Evolutionary conservation across 805 yeast genomes (phyloP), one percentile per base, ranked within the genome.

Genomic region (Wickerhamiella occidentalis): DNA sequence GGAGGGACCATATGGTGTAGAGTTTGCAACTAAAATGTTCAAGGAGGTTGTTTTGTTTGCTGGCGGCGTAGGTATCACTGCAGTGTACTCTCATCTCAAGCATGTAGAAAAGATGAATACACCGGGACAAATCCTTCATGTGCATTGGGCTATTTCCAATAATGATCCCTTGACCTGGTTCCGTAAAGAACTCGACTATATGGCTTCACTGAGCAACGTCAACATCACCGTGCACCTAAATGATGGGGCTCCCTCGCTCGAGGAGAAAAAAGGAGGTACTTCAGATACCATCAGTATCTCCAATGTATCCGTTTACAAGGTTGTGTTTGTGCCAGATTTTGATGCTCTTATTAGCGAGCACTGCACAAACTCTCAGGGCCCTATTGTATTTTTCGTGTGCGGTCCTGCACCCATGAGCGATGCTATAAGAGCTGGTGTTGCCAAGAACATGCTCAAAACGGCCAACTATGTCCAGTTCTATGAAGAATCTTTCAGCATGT

Each of bases 141-240:
- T 76, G 50, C 68, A 84, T 48, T 85, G 95, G 94, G 71, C 74
- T 7, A 68, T 82, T 8, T 68, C 80, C 49, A 76, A 78, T 33
- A 66, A 69, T 51, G 64, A 65, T 37, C 72, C 79, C 6, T 58
- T 83, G 19, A 54, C 56, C 13, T 76, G 77, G 77, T 76, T 77
- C 55, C 45, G 54, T 3, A 63, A 60, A 2, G 79, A 77, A 55
- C 56, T 78, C 38, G 58, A 49, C 5, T 53, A 57, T 40, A 54
- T 74, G 38, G 52, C 55, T 8, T 36, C 50, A 1, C 23, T 44
- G 21, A 29, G 22, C 1, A 49, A 50, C 21, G 53, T 52, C 22
- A 45, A 54, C 7, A 47, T 57, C 12, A 36, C 36, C 12, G 30
- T 57, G 1, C 53, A 38, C 37, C 37, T 54, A 13, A 45, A 52